Conservation (phyloP, 2,329 filamentous ascomycete genomes). For the Samsoniella hepiali region DNA sequence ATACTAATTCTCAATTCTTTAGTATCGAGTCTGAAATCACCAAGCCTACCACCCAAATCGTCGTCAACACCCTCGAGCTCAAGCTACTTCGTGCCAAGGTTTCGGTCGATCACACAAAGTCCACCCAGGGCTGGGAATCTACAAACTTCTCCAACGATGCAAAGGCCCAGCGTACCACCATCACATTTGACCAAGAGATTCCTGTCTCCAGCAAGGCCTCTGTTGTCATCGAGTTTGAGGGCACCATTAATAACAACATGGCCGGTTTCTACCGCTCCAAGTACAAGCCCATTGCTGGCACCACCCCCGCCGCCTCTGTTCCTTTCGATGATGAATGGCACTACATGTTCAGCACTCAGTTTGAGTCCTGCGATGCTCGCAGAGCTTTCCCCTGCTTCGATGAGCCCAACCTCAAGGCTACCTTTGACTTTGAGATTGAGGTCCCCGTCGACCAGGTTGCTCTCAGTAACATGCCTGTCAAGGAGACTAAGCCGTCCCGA, state of each 20-base stretch:
- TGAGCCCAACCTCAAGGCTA: slow-evolving; percentile 94
- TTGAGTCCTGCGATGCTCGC: slow-evolving; percentile 93
- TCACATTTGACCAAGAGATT: slow-evolving; percentile 72
- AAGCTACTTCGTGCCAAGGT: slow-evolving; percentile 67
- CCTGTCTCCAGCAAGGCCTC: slow-evolving; percentile 62
- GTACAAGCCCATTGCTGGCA: slow-evolving; percentile 71
- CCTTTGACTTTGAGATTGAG: slow-evolving; percentile 91
- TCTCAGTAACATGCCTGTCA: slow-evolving; percentile 93
- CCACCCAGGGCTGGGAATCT: slow-evolving; percentile 55
- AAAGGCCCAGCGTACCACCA: slow-evolving; percentile 76
- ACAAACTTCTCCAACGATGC: slow-evolving; percentile 75
- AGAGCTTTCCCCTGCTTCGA: slow-evolving; percentile 97
- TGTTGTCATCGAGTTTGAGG: slow-evolving; percentile 71
- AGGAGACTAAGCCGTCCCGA: slow-evolving; percentile 56
- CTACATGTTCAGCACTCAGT: slow-evolving; percentile 91
- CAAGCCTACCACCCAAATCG: slow-evolving; percentile 70
- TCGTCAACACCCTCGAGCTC: slow-evolving; percentile 82
- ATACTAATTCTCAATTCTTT: slow-evolving; percentile 18
- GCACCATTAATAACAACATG: slow-evolving; percentile 86
- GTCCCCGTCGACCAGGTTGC: slow-evolving; percentile 84
- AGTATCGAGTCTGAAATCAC: slow-evolving; percentile 73
- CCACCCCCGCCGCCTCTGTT: slow-evolving; percentile 68
- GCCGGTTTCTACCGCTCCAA: slow-evolving; percentile 90
- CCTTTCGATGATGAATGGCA: slow-evolving; percentile 67
- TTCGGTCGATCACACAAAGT: slow-evolving; percentile 54